Conservation (phyloP, 2,329 filamentous ascomycete species). For the Colletotrichum sansevieriae region DNA sequence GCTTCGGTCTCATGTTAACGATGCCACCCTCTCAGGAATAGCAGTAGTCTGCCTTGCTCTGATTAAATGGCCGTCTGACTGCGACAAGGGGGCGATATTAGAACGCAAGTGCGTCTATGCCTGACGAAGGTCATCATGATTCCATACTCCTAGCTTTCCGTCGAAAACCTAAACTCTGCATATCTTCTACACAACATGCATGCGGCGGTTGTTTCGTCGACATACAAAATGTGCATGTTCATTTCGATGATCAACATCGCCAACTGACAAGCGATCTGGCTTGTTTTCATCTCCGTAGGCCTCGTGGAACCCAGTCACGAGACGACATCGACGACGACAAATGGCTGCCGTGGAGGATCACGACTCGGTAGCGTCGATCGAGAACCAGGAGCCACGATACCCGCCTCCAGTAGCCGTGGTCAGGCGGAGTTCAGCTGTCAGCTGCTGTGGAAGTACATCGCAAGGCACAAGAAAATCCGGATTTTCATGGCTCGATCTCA, state of each 20-base stretch:
- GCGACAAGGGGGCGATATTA: constrained; percentile 7
- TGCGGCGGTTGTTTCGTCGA: not conserved
- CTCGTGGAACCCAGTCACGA: not conserved
- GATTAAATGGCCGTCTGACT: not conserved
- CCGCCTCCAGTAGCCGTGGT: constrained; percentile 20
- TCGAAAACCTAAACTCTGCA: not conserved
- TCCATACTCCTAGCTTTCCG: too few species aligned
- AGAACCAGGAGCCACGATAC: not conserved
- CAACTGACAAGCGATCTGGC: not conserved
- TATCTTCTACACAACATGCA: not conserved
- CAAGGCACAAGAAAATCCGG: constrained; percentile 20
- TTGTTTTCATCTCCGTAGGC: too few species aligned
- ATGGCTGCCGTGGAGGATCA: constrained; percentile 13
- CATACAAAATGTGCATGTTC: not conserved
- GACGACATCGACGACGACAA: not conserved
- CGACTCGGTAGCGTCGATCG: not conserved
- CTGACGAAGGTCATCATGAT: not conserved
- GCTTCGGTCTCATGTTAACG: not conserved
- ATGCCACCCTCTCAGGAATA: not conserved
- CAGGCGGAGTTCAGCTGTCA: not conserved
- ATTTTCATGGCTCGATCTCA: constrained; percentile 33
- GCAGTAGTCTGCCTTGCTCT: not conserved
- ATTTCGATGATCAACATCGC: not conserved
- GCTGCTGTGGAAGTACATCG: not conserved
- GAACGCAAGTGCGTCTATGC: not conserved